phyloP scores from a whole-genome alignment of 2,329 filamentous ascomycete species.

The Penicillium palitans region DNA sequence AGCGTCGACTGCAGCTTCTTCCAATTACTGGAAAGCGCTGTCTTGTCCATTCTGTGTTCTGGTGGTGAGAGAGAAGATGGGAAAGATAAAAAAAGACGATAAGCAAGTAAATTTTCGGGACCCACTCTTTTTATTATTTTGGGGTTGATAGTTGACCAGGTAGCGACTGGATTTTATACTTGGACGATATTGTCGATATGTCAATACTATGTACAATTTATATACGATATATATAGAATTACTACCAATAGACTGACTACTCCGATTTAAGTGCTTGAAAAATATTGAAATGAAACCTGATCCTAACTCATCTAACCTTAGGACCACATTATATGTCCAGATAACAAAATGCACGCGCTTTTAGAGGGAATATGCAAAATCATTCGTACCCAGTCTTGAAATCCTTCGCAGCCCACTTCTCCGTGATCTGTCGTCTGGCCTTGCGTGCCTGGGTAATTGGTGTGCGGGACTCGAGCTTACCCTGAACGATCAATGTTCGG shows the following conservation, averaged over 20 bases:
- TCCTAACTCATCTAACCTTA: background rate
- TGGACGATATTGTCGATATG: background rate
- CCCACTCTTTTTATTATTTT: conserved; percentile 11
- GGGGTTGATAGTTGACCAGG: conserved; percentile 6
- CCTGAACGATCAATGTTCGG: conserved; percentile 80
- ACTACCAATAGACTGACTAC: background rate
- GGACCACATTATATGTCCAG: conserved; percentile 23
- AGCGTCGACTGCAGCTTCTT: conserved; percentile 52
- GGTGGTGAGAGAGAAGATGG: conserved; percentile 14
- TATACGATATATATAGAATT: background rate
- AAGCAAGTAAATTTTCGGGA: conserved; percentile 17
- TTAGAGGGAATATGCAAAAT: conserved; percentile 24
- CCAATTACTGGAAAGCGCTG: conserved; percentile 52
- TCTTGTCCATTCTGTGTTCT: conserved; percentile 43
- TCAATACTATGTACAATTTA: background rate
- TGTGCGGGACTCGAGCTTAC: conserved; percentile 82
- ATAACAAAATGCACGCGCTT: conserved; percentile 24
- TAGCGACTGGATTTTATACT: background rate
- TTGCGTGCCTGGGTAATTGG: conserved; percentile 80
- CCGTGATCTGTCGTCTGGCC: conserved; percentile 75
- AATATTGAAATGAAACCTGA: conserved; percentile 5
- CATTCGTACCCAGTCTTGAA: conserved; percentile 57
- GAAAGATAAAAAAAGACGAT: conserved; percentile 11
- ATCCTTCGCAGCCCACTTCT: conserved; percentile 99
- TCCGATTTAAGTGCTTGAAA: background rate